Base-by-base conservation (phyloP, 2,329 filamentous ascomycete species). In the Aspergillus terreus region DNA sequence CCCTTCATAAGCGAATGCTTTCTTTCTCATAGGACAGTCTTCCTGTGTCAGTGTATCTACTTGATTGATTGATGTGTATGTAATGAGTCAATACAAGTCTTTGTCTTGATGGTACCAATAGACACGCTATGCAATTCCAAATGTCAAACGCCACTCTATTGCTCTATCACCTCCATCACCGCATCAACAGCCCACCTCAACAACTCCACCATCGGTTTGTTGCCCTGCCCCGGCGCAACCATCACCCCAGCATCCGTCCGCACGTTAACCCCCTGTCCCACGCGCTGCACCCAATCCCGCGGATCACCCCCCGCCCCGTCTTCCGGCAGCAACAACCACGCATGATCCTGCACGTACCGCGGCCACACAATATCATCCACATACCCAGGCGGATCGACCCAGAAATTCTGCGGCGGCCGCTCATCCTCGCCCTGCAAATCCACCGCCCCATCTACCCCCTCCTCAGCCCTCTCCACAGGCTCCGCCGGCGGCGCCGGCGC, bases 311-410 rank as follows among this genome's bases (percentile, higher is more conserved):
- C 71, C 59, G 36, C 17, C 80, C 90, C 69, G 1, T 90, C 76
- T 0, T 82, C 86, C 6, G 75, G 73, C 57, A 85, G 71, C 65
- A 96, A 94, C 68, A 99, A 76, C 79, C 89, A 95, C 19, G 77
- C 76, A 73, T 97, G 92, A 62, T 90, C 83, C 48, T 81, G 78
- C 3, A 88, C 88, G 70, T 96, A 97, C 63, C 95, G 92, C 3
- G 92, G 92, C 94, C 94, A 99, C 4, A 99, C 94, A 49, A 99
- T 82, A 67, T 88, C 82, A 68, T 97, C 92, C 35, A 97, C 91
- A 68, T 97, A 99, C 0, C 90, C 92, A 0, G 90, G 90, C 0
- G 94, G 94, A 70, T 99, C 94, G 51, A 85, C 81, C 94, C 94
- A 99, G 74, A 96, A 99, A 25, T 92, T 92, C 64, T 96, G 67